Evolutionary conservation across 2,329 filamentous ascomycete genomes (phyloP).

Genomic region (Phaeoacremonium minimum): DNA sequence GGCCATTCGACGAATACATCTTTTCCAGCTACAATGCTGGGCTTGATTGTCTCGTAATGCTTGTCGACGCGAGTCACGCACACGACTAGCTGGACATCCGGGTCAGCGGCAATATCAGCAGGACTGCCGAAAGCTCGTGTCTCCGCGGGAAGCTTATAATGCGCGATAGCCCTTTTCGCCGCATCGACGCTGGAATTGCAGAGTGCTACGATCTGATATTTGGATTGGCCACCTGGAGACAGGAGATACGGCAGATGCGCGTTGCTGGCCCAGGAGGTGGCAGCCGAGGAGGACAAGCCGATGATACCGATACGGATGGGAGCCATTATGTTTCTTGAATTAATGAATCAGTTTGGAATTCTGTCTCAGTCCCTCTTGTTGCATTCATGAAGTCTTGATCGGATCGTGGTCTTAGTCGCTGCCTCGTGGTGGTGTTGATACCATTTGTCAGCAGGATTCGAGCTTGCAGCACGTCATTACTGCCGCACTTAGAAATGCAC

Average conservation of each 20-base stretch:
- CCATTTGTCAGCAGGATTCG: no score
- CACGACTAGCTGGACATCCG: conserved; percentile 50
- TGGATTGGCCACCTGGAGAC: conserved; percentile 33
- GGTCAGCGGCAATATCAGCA: conserved; percentile 40
- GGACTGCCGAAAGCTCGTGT: conserved; percentile 48
- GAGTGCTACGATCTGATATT: conserved; percentile 46
- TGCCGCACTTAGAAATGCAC: no score
- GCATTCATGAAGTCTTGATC: no score
- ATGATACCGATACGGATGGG: conserved; percentile 53
- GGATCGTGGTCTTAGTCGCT: no score
- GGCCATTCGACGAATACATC: conserved; percentile 55
- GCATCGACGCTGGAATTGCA: conserved; percentile 43
- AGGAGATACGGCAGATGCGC: conserved; percentile 58
- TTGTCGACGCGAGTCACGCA: conserved; percentile 49
- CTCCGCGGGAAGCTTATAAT: conserved; percentile 32
- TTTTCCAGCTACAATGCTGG: conserved; percentile 48
- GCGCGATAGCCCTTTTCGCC: conserved; percentile 34
- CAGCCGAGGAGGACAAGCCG: conserved; percentile 49
- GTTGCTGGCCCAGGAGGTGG: conserved; percentile 46
- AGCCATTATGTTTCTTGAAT: conserved; percentile 32
- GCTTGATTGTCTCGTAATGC: conserved; percentile 39
- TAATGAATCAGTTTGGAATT: no score
- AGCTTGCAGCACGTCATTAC: no score
- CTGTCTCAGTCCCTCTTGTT: no score
- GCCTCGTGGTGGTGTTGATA: no score